These are phyloP conservation scores for Isatis lusitanica DNA, from an alignment of 441 rosid species.

Conservation along the genomic window DNA sequence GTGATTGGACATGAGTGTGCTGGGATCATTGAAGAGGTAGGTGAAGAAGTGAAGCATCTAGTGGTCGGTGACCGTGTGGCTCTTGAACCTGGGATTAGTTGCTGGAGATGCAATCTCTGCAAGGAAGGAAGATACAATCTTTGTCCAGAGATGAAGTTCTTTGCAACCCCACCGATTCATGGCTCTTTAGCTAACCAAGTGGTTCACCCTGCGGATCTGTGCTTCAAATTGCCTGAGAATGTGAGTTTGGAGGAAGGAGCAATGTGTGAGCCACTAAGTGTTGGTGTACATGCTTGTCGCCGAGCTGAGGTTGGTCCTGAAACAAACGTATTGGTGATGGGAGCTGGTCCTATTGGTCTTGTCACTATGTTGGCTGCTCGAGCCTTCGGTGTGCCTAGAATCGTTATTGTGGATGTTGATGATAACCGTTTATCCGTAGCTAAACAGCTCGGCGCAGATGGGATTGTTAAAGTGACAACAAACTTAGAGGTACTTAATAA, in stretches of 20 bases:
- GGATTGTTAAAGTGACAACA: constrained; percentile 62
- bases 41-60: constrained; percentile 62
- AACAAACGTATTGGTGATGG: constrained; percentile 76
- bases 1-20: constrained; percentile 95
- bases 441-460: constrained; percentile 75
- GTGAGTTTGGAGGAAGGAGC: constrained; percentile 96
- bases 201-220: constrained; percentile 86
- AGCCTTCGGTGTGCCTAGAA: constrained; percentile 88
- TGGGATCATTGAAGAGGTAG: constrained; percentile 80
- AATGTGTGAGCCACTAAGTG: constrained; percentile 91
- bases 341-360: constrained; percentile 95
- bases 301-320: constrained; percentile 78
- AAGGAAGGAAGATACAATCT: constrained; percentile 82
- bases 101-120: constrained; percentile 73
- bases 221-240: constrained; percentile 82
- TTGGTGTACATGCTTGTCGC: constrained; percentile 90
- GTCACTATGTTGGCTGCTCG: constrained; percentile 79
- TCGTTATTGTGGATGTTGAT: constrained; percentile 78
- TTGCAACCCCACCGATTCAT: constrained; percentile 85
- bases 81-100: constrained; percentile 86
- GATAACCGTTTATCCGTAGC: constrained; percentile 78
- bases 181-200: constrained; percentile 94
- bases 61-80: constrained; percentile 78
- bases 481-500: constrained; percentile 47
- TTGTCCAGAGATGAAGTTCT: constrained; percentile 89